These are phyloP conservation scores for Mycena galericulata DNA, from an alignment of 768 basidiomycete species.

Conservation along the genomic window DNA sequence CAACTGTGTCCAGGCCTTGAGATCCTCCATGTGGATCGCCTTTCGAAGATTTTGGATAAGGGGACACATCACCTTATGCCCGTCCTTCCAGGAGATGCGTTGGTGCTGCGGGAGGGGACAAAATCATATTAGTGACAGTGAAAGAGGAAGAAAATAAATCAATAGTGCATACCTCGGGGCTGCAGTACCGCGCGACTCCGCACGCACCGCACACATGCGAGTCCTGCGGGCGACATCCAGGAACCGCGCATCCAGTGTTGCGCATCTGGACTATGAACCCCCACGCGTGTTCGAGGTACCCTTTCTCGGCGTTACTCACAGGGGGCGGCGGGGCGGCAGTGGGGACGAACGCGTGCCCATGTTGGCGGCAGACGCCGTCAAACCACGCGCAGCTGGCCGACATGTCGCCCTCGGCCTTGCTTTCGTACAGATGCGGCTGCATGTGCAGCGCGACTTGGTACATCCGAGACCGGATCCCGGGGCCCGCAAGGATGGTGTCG, in stretches of 20 bases:
- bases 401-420: background rate
- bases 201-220: background rate
- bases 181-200: slow-evolving; percentile 14
- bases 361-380: background rate
- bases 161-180: background rate
- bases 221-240: background rate
- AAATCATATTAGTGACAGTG: background rate
- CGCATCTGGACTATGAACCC: background rate
- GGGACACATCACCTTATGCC: background rate
- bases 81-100: background rate
- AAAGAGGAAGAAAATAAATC: background rate
- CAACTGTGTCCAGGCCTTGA: background rate
- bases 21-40: background rate
- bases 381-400: background rate
- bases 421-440: background rate
- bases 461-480: background rate
- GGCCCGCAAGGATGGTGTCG: background rate
- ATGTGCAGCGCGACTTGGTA: background rate
- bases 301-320: background rate
- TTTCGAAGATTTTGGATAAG: background rate
- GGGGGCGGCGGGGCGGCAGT: background rate
- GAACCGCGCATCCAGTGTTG: background rate
- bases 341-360: background rate
- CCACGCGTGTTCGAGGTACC: background rate
- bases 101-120: slow-evolving; percentile 14